Evolutionary conservation across 2,329 filamentous ascomycete genomes (phyloP), one percentile per base, ranked within the genome.

Genomic region (Exophiala bonariae): DNA sequence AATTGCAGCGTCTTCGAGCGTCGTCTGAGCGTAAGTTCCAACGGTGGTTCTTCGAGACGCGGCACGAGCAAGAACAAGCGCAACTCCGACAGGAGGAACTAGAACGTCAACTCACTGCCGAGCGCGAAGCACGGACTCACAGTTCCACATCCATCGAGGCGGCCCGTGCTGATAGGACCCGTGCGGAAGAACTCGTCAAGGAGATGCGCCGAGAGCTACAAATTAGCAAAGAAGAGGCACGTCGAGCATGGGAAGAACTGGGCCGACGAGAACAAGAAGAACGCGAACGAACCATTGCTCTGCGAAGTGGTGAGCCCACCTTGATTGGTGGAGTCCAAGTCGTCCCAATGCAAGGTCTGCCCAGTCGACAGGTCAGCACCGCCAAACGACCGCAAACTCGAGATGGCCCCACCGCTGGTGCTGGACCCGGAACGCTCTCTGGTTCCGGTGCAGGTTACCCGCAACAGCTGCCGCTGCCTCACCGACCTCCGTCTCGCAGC

Each of bases 11-110:
- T 22, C 77, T 99, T 19, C 86, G 93, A 34, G 93, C 93, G 30
- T 96, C 90, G 46, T 97, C 92, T 0, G 93, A 99, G 68, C 84
- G 93, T 55, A 97, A 97, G 66, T 99, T 99, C 61, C 93, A 99
- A 69, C 82, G 93, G 41, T 99, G 93, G 93, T 97, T 97, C 70
- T 96, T 95, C 59, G 93, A 99, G 66, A 96, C 91, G 6, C 80
- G 91, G 41, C 80, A 85, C 23, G 91, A 97, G 58, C 82, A 95
- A 56, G 93, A 97, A 71, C 83, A 87, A 20, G 80, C 85, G 40
- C 86, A 88, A 57, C 93, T 97, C 68, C 77, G 87, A 30, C 87
- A 89, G 47, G 90, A 83, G 3, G 82, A 91, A 63, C 72, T 96
- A n/a, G 85, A 95, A 61, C 76, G 78, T 26, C 80, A 83, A 32